phyloP scores from a whole-genome alignment of 2,329 filamentous ascomycete genomes.

The Aspergillus caelatus region DNA sequence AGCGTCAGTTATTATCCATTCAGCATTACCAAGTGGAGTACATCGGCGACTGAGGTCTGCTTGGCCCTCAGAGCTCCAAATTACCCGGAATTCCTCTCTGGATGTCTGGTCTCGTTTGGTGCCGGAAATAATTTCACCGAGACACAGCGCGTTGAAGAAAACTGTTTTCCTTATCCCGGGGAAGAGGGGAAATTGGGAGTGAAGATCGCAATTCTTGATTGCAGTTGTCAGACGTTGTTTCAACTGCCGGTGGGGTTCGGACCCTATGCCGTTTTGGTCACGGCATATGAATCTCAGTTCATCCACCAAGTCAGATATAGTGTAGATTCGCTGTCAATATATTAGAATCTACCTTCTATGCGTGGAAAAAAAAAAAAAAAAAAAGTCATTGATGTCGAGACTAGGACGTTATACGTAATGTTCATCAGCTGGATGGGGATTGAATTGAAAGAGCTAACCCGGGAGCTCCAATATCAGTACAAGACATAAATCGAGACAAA shows the following conservation, averaged over 20 bases:
- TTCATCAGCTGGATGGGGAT: background rate
- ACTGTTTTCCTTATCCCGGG: background rate
- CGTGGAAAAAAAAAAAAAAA: background rate
- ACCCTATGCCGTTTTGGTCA: slow-evolving; percentile 12
- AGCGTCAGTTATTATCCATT: background rate
- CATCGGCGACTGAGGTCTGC: background rate
- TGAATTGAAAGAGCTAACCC: background rate
- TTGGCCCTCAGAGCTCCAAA: background rate
- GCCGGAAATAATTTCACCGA: slow-evolving; percentile 5
- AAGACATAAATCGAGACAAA: background rate
- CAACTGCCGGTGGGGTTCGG: slow-evolving; percentile 4
- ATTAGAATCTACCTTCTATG: background rate
- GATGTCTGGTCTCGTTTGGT: background rate
- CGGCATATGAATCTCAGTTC: slow-evolving; percentile 1
- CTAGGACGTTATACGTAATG: background rate
- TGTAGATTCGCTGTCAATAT: background rate
- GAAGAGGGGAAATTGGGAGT: background rate
- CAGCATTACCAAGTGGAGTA: background rate
- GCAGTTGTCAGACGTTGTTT: background rate
- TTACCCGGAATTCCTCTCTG: background rate
- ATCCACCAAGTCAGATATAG: background rate
- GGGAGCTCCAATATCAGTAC: background rate
- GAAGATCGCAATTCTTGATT: slow-evolving; percentile 3
- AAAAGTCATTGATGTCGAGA: background rate
- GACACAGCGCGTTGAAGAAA: background rate